Evolutionary conservation across 2,329 filamentous ascomycete species (phyloP).

Genomic region (Macroventuria anomochaeta): DNA sequence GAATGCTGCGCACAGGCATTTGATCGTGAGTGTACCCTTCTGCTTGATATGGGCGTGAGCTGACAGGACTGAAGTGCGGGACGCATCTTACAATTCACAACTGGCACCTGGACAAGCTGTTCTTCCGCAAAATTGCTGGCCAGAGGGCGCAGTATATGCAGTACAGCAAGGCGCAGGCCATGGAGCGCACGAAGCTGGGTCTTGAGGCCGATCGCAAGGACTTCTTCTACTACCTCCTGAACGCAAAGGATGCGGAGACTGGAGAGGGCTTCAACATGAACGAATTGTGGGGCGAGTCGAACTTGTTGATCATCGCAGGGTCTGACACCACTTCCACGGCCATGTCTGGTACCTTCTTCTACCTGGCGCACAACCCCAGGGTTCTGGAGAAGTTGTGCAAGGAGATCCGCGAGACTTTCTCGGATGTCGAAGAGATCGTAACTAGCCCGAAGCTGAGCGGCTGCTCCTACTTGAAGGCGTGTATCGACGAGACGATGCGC

Average conservation of each 20-base stretch:
- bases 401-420: conserved; percentile 45
- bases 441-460: conserved; percentile 42
- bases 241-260: conserved; percentile 56
- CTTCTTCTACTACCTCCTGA: conserved; percentile 57
- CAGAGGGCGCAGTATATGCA: conserved; percentile 52
- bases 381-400: conserved; percentile 42
- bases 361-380: conserved; percentile 51
- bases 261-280: conserved; percentile 52
- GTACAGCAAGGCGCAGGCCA: conserved; percentile 52
- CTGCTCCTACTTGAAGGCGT: conserved; percentile 47
- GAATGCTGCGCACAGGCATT: conserved; percentile 54
- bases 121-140: conserved; percentile 54
- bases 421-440: conserved; percentile 48
- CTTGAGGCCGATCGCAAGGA: conserved; percentile 53
- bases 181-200: conserved; percentile 52
- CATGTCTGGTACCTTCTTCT: conserved; percentile 53
- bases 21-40: conserved; percentile 48
- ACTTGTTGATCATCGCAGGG: conserved; percentile 58
- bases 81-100: conserved; percentile 54
- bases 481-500: conserved; percentile 52
- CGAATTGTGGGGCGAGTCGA: conserved; percentile 59
- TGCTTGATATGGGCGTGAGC: neutral
- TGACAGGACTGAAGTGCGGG: conserved; percentile 45
- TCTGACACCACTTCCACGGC: conserved; percentile 55
- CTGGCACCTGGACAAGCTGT: conserved; percentile 52